phyloP scores from a whole-genome alignment of 768 basidiomycete species.

The Phaeotremella skinneri region DNA sequence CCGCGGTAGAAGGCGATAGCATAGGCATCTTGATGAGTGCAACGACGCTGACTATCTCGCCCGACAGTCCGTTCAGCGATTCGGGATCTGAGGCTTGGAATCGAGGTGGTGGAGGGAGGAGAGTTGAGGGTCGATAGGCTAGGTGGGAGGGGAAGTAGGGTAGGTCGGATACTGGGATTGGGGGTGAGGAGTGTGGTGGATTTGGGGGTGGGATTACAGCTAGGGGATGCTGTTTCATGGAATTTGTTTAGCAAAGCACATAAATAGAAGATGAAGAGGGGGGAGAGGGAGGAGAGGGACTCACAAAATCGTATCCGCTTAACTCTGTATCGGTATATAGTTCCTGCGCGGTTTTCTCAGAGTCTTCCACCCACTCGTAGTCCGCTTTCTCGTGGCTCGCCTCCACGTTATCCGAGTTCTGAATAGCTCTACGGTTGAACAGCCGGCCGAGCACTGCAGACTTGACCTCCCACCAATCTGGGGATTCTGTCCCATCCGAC shows the following conservation, averaged over 20 bases:
- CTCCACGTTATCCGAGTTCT: no score
- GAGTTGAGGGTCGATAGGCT: conserved; percentile 34
- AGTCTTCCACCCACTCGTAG: no score
- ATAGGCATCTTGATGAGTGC: conserved; percentile 40
- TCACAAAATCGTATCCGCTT: no score
- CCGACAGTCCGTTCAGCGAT: conserved; percentile 22
- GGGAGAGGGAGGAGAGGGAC: no score
- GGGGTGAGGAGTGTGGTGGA: conserved; percentile 2
- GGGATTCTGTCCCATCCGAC: conserved; percentile 24
- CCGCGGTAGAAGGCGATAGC: neutral
- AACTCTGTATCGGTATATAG: no score
- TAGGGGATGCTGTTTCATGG: conserved; percentile 20
- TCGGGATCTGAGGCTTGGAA: conserved; percentile 13
- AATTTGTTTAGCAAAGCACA: no score
- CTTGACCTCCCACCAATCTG: conserved; percentile 44
- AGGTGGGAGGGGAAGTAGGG: conserved; percentile 42
- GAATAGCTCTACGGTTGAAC: no score
- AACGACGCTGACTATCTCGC: conserved; percentile 29
- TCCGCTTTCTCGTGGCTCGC: no score
- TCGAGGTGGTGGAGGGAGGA: conserved; percentile 23
- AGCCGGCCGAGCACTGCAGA: neutral
- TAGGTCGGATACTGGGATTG: conserved; percentile 28
- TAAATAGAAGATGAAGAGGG: no score
- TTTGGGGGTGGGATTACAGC: conserved; percentile 32
- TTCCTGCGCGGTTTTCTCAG: no score